Evolutionary conservation across 2,329 filamentous ascomycete species (phyloP).

Genomic region (Exophiala spinifera): DNA sequence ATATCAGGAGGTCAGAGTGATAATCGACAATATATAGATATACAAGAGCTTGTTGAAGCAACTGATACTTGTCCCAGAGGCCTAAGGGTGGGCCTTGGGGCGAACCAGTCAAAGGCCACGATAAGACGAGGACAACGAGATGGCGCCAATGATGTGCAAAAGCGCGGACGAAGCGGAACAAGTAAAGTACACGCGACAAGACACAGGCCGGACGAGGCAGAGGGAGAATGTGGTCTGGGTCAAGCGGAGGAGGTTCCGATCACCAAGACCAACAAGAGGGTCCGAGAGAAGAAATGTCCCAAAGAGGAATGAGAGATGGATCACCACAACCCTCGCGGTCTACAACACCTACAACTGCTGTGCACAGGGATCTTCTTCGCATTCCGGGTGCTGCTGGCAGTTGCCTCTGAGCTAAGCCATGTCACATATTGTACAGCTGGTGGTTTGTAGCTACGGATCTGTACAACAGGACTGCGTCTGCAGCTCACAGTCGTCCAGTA

Average conservation of each 20-base stretch:
- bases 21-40: not conserved
- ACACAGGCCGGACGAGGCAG: not conserved
- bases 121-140: not conserved
- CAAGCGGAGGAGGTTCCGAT: not conserved
- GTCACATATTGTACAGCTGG: no score
- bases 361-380: no score
- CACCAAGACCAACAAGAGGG: no score
- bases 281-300: slow-evolving; percentile 1
- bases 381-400: no score
- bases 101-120: not conserved
- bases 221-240: not conserved
- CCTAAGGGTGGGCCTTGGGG: not conserved
- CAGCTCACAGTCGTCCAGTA: no score
- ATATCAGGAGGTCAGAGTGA: not conserved
- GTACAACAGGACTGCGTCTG: no score
- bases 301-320: slow-evolving; percentile 18
- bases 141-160: not conserved
- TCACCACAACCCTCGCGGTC: not conserved
- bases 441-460: no score
- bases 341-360: no score
- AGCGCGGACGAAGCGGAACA: not conserved
- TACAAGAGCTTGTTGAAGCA: not conserved
- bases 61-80: not conserved
- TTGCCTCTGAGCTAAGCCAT: no score
- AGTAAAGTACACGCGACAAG: slow-evolving; percentile 2